phyloP scores from a whole-genome alignment of 1,284 basidiomycete genomes.

The Trametes hirsuta region DNA sequence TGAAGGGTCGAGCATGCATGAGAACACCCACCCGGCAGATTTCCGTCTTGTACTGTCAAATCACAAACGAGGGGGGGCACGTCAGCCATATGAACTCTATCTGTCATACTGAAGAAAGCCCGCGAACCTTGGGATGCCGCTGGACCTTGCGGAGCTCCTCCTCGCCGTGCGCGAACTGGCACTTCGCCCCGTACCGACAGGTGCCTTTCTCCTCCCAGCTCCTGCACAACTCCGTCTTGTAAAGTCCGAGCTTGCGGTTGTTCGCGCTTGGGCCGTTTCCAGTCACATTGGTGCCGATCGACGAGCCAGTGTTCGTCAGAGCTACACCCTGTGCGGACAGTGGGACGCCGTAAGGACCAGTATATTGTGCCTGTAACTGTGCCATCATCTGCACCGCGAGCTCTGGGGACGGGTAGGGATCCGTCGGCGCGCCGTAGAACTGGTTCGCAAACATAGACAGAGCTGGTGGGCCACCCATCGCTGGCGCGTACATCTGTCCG shows the following conservation, averaged over 20 bases:
- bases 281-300: constrained; percentile 36
- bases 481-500: constrained; percentile 40
- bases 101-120: neutral
- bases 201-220: constrained; percentile 93
- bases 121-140: constrained; percentile 82
- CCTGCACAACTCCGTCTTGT: constrained; percentile 91
- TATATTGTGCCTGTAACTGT: constrained; percentile 48
- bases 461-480: constrained; percentile 46
- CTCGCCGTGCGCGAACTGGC: constrained; percentile 90
- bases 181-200: constrained; percentile 87
- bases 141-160: constrained; percentile 81
- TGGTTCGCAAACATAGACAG: constrained; percentile 69
- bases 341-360: constrained; percentile 56
- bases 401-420: constrained; percentile 56
- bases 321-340: constrained; percentile 28
- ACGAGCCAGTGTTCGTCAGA: constrained; percentile 22
- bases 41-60: constrained; percentile 83
- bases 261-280: constrained; percentile 78
- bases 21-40: constrained; percentile 74
- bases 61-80: constrained; percentile 6
- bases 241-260: constrained; percentile 85
- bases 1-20: constrained; percentile 8
- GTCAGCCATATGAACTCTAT: constrained; percentile 10
- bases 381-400: constrained; percentile 60
- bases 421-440: constrained; percentile 62